Base-by-base conservation (phyloP, 1,284 basidiomycete species). In the Cutaneotrichosporon daszewskae region DNA sequence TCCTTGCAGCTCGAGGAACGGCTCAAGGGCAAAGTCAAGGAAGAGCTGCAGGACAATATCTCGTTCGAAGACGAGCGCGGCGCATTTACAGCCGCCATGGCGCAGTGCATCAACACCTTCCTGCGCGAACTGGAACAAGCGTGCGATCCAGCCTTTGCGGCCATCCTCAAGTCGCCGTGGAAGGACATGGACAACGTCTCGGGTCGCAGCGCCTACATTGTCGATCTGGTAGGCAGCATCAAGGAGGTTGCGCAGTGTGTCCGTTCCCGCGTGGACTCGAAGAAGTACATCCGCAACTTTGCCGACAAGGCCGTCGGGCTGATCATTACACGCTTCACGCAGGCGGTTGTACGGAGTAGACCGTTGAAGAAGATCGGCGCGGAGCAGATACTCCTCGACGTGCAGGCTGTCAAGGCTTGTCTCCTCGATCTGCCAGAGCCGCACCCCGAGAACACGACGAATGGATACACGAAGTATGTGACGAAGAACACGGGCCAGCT, bases 1-100 rank as follows among this genome's bases (percentile, higher is more conserved):
- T 86, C 90, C 2, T 65, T 81, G 17, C 90, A 94, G 85, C 78
- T 99, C 18, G 94, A 97, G 65, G 87, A 94, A 55, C 88, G 87
- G 59, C 81, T 97, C 33, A 81, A 82, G 47, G 82, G 85, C 47
- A 88, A 87, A 62, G 80, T 96, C 41, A 76, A 81, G 47, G 76
- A 80, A 0, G 81, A 84, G 29, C 85, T 80, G 62, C 83, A 81
- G 58, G 84, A 86, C 23, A 81, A 81, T 43, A 75, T 98, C 29
- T 83, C 83, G 3, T 79, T 98, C 37, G 86, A 92, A 55, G 72
- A 78, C 0, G 91, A 98, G 65, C 79, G 84, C 37, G 90, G 96
- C 46, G 73, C 85, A 10, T 98, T 98, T 71, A 79, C 89, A 42
- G 81, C 87, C 50, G 82, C 85, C 4, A 84, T 91, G 25, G 89